Base-by-base conservation (phyloP, 1,284 basidiomycete species). In the Puccinia horiana region DNA sequence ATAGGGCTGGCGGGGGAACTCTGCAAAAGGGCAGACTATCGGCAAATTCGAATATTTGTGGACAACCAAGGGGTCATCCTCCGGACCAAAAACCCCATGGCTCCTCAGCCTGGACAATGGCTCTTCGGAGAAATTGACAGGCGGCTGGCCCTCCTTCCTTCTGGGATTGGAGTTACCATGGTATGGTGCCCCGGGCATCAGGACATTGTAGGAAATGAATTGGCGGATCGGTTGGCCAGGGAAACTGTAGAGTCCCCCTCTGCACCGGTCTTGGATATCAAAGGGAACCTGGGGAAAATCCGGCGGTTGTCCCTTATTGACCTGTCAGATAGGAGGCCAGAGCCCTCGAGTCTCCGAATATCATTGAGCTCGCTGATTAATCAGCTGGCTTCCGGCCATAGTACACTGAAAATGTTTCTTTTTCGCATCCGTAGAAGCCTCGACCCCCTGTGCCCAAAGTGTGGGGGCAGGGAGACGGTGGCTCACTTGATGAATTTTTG, bases 401-500 rank as follows among this genome's bases (percentile, higher is more conserved):
- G n/a, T 47, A 32, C 58, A 11, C 75, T 65, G 16, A 77, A 77
- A 1, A 1, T 40, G n/a, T 56, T 44, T 11, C 35, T 63, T 4
- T 42, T 26, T 37, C 6, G 37, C 42, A 63, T 37, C 11, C 40
- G 44, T 1, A 29, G 20, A n/a, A 20, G 11, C 14, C 0, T 18
- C 37, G 26, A 56, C 9, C 37, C 54, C 2, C 8, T 37, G 0
- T 77, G 56, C 26, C 29, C 32, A 1, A n/a, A 1, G 18, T 77
- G 75, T 40, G 54, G 56, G 11, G 2, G 20, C n/a, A 58, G 37
- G 58, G 75, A 76, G n/a, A 76, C 74, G 2, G n/a, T 76, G 11
- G 6, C 23, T n/a, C 74, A 76, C 29, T 52, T 76, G n/a, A 37
- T 76, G 42, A 40, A 56, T 26, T 40, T 58, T 26, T 76, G 74